phyloP scores from a whole-genome alignment of 352 stramenopile genomes.

The Phytophthora sp. region DNA sequence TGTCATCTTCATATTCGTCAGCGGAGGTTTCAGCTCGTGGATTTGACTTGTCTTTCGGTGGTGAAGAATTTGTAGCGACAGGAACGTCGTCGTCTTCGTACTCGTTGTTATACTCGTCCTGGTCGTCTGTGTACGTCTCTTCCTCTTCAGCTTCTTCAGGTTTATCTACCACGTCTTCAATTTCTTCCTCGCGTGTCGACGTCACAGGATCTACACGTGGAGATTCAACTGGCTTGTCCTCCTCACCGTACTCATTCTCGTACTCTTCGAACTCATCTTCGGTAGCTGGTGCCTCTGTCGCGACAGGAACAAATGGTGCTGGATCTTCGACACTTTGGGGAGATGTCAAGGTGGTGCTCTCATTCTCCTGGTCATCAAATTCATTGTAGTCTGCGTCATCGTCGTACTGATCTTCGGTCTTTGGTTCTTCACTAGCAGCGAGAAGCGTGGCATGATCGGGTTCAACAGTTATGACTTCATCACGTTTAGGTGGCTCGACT shows the following conservation, averaged over 20 bases:
- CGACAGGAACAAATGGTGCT: not conserved
- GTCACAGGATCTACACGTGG: not conserved
- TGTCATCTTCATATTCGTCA: conserved; percentile 35
- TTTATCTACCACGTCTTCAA: conserved; percentile 27
- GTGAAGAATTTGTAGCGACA: not conserved
- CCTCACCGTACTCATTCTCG: conserved; percentile 43
- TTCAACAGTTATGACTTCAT: no score
- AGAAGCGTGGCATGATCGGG: not conserved
- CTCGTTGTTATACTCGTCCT: conserved; percentile 48
- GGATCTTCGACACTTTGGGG: not conserved
- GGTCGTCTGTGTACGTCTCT: conserved; percentile 46
- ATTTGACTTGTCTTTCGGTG: not conserved
- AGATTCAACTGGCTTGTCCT: conserved; percentile 11
- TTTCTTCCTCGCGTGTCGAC: conserved; percentile 26
- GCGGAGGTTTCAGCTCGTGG: conserved; percentile 1
- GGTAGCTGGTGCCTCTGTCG: conserved; percentile 7
- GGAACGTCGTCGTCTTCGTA: conserved; percentile 49
- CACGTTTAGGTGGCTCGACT: not conserved
- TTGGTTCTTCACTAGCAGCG: conserved; percentile 13
- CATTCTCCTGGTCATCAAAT: conserved; percentile 46
- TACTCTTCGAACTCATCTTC: conserved; percentile 64
- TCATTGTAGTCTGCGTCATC: conserved; percentile 59
- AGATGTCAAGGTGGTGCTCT: not conserved
- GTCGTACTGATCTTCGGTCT: conserved; percentile 37
- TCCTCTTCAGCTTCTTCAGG: conserved; percentile 17